phyloP scores from a whole-genome alignment of 2,329 filamentous ascomycete species.

The Penicillium sp. region DNA sequence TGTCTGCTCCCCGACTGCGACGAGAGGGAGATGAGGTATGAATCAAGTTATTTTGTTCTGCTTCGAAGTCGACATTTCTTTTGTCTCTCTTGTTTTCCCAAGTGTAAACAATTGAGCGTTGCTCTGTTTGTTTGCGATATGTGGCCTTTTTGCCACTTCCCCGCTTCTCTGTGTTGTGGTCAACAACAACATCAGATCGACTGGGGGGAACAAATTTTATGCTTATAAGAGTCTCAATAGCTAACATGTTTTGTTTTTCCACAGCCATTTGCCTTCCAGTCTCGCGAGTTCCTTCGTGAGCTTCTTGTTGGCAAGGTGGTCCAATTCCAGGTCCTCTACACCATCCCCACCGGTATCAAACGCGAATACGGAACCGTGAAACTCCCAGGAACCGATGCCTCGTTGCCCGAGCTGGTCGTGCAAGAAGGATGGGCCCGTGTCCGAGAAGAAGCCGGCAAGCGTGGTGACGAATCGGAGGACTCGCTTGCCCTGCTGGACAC shows the following conservation, averaged over 20 bases:
- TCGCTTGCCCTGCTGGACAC: constrained; percentile 67
- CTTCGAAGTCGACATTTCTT: not conserved
- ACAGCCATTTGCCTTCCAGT: constrained; percentile 81
- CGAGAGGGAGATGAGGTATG: constrained; percentile 81
- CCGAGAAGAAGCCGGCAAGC: constrained; percentile 83
- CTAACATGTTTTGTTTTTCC: not conserved
- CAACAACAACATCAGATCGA: not conserved
- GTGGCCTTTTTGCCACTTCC: constrained; percentile 17
- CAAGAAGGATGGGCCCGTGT: constrained; percentile 90
- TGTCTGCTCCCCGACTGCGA: constrained; percentile 79
- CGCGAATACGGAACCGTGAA: constrained; percentile 83
- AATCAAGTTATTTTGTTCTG: not conserved
- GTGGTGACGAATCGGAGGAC: constrained; percentile 79
- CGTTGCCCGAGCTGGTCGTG: constrained; percentile 76
- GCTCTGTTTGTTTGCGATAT: constrained; percentile 10
- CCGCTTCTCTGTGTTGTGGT: not conserved
- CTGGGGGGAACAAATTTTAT: not conserved
- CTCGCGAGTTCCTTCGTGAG: constrained; percentile 85
- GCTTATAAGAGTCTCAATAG: not conserved
- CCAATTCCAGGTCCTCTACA: constrained; percentile 81
- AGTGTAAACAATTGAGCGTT: not conserved
- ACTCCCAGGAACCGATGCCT: constrained; percentile 64
- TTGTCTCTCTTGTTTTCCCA: not conserved
- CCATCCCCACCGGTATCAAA: constrained; percentile 70
- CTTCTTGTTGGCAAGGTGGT: constrained; percentile 81